Evolutionary conservation across 108 stramenopile species (phyloP), one percentile per base, ranked within the genome.

Genomic region (Cyclotella atomus): DNA sequence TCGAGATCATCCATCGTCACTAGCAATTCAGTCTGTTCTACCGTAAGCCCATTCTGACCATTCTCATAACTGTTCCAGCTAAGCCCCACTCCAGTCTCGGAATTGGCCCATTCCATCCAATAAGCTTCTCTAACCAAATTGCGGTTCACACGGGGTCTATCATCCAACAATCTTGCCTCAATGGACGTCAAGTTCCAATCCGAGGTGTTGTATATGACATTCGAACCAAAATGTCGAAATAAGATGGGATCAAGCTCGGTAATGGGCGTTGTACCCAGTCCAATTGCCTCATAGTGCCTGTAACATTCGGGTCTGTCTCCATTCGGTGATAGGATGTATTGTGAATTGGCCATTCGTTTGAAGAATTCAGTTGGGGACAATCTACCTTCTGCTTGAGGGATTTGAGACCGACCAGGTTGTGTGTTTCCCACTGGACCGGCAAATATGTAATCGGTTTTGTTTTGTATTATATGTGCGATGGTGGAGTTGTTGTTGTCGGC

Each of bases 251-350:
- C 73, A 14, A 82, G 41, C 32, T 82, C 36, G 2, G 81, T 82
- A 14, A 82, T 71, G 14, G 81, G 81, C 1, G 46, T 54, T 29
- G 75, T 43, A 28, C 81, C 81, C 20, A 82, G 57, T 17, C 81
- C 81, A 33, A 82, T 27, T 17, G 81, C 75, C 36, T 82, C 81
- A 46, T 82, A 82, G 61, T 82, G 75, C 10, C 81, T 69, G 59
- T 82, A 68, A 34, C 81, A 82, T 30, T 82, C 81, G 21, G 81
- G 81, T 21, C 65, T 59, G 45, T 77, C 75, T 1, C 81, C 81
- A 66, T 76, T 57, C 4, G 81, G 81, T 15, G 70, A 71, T 28
- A 76, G 24, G 8, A 82, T 49, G 44, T 76, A 82, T 0, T 8
- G 3, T 19, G 38, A 44, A 56, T 65, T 46, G 7, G 81, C 59